phyloP scores from a whole-genome alignment of 2,329 filamentous ascomycete genomes.

The Tympanopsis confertula region DNA sequence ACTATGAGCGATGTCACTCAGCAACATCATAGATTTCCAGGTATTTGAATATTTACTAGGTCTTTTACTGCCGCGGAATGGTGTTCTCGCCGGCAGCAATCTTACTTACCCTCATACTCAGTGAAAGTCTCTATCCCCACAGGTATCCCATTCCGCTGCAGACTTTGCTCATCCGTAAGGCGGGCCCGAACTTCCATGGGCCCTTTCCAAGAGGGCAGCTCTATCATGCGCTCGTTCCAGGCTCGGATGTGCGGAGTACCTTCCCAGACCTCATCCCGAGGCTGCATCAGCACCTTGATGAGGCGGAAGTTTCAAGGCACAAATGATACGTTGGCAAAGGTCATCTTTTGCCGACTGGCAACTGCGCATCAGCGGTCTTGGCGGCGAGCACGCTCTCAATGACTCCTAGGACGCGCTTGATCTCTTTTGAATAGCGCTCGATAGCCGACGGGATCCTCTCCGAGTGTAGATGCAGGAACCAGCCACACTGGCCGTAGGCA shows the following conservation, averaged over 20 bases:
- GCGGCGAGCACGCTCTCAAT: conserved; percentile 8
- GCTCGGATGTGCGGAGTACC: conserved; percentile 12
- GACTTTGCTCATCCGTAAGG: conserved; percentile 22
- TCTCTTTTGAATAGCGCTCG: conserved; percentile 12
- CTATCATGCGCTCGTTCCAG: conserved; percentile 22
- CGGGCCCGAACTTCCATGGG: conserved; percentile 15
- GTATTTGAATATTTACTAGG: no score
- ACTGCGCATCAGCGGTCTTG: conserved; percentile 7
- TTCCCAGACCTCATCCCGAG: conserved; percentile 12
- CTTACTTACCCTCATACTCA: conserved; percentile 14
- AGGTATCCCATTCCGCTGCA: conserved; percentile 20
- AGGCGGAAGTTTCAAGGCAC: conserved; percentile 11
- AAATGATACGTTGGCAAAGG: conserved; percentile 6
- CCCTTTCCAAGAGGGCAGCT: conserved; percentile 17
- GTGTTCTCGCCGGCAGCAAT: no score
- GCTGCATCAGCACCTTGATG: conserved; percentile 7
- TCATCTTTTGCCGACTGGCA: conserved; percentile 12
- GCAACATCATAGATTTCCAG: no score
- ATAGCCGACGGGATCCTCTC: conserved; percentile 10
- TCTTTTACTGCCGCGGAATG: no score
- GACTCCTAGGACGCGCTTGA: conserved; percentile 11
- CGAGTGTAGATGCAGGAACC: no score
- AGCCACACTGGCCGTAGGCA: no score
- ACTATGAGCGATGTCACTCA: no score
- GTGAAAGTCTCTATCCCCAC: conserved; percentile 17